Evolutionary conservation across 176 grass and related monocot species (phyloP), one percentile per base, ranked within the genome.

Genomic region (Dactylis glomerata): DNA sequence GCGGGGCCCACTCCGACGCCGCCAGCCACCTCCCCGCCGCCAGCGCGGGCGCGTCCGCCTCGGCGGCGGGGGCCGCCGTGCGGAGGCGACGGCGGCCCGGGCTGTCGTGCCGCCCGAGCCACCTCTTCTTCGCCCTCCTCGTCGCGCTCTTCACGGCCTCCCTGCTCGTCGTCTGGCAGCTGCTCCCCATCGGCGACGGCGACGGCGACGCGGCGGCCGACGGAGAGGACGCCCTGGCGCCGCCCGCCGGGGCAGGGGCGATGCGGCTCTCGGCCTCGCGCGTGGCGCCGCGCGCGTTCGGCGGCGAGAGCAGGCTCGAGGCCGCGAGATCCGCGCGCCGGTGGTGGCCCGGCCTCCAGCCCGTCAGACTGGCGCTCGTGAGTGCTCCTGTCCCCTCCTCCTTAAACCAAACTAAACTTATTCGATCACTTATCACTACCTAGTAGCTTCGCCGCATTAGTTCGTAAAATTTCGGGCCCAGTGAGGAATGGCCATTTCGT

Each of bases 71-170:
- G 0, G 69, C 16, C 30, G 34, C 82, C 5, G 54, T 58, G 27
- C 84, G 89, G 89, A 83, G 89, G 85, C 84, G 89, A 32, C 84
- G 80, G 59, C 84, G 89, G 3, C 81, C 89, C 0, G 89, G 80
- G 30, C 89, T 90, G 68, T 75, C 89, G 38, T 90, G 89, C 84
- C 67, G 80, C 8, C 68, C 38, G 23, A 90, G 89, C 81, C 89
- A 90, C 68, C 84, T 84, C 41, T 87, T 90, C 89, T 90, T 87
- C 81, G 57, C 89, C 42, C 73, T 90, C 67, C 67, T 90, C 84
- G 68, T 90, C 80, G 75, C 84, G 30, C 84, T 90, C 81, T 90
- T 90, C 89, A 90, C 85, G 37, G 89, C 75, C 47, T 90, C 80
- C 49, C 68, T 80, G 68, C 89, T 90, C 38, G 75, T 83, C 31